These are phyloP conservation scores for Aspergillus costaricaensis DNA, from an alignment of 2,329 filamentous ascomycete species.

Conservation along the genomic window DNA sequence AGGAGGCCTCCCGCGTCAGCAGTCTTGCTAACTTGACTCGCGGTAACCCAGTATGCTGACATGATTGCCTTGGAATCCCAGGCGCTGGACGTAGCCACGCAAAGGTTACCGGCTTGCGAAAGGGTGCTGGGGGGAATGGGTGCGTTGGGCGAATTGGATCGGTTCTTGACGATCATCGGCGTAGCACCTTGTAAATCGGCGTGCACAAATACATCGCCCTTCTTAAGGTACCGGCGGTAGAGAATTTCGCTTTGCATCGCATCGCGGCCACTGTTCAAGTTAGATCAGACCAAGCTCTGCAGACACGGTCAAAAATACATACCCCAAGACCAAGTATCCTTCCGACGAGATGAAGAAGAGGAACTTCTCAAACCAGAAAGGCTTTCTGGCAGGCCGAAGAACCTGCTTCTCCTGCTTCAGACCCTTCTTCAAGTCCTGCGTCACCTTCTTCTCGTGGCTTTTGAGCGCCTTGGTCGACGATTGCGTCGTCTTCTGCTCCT, in stretches of 20 bases:
- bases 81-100: constrained; percentile 80
- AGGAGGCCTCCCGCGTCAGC: constrained; percentile 78
- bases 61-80: constrained; percentile 98
- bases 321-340: constrained; percentile 84
- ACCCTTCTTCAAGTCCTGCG: constrained; percentile 79
- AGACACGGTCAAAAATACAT: constrained; percentile 16
- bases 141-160: constrained; percentile 71
- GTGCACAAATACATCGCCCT: constrained; percentile 89
- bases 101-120: constrained; percentile 82
- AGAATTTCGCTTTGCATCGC: constrained; percentile 86
- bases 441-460: constrained; percentile 86
- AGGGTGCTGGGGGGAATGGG: constrained; percentile 90
- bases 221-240: constrained; percentile 82
- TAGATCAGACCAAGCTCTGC: constrained; percentile 10
- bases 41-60: constrained; percentile 93
- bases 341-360: constrained; percentile 94
- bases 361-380: constrained; percentile 97
- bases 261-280: constrained; percentile 66
- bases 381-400: constrained; percentile 76
- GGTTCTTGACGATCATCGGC: constrained; percentile 89
- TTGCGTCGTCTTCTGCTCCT: constrained; percentile 81
- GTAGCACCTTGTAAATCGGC: constrained; percentile 84
- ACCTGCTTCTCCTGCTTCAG: constrained; percentile 91
- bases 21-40: constrained; percentile 87
- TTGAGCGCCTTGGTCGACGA: constrained; percentile 83